Conservation (phyloP, 192 early-diverging fungal genomes). For the Linnemannia exigua region DNA sequence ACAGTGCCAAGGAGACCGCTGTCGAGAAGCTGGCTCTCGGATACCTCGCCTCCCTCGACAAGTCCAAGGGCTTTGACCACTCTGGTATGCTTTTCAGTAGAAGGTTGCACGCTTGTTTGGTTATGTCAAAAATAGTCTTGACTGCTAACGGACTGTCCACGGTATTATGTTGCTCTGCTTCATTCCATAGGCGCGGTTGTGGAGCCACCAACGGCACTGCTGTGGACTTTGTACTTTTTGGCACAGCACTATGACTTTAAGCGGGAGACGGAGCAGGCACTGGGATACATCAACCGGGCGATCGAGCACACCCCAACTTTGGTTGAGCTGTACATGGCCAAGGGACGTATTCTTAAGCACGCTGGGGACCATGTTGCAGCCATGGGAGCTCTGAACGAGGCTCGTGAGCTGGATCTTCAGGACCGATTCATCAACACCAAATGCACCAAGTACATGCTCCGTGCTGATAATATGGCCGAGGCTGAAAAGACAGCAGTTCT, state of each 20-base stretch:
- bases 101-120: neutral
- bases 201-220: conserved; percentile 79
- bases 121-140: neutral
- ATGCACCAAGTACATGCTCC: conserved; percentile 92
- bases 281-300: conserved; percentile 84
- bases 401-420: conserved; percentile 88
- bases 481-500: conserved; percentile 86
- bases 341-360: conserved; percentile 94
- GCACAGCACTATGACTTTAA: conserved; percentile 89
- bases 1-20: conserved; percentile 71
- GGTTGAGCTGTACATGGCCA: conserved; percentile 91
- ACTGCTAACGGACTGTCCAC: neutral
- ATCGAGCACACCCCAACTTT: conserved; percentile 86
- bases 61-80: conserved; percentile 55
- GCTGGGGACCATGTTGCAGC: conserved; percentile 80
- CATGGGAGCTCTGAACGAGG: conserved; percentile 83
- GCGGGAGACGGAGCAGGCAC: conserved; percentile 74
- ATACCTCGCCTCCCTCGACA: conserved; percentile 65
- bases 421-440: conserved; percentile 96
- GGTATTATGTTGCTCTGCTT: no score
- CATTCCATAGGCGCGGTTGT: conserved; percentile 52
- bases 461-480: conserved; percentile 78
- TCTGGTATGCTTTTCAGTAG: conserved; percentile 14
- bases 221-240: conserved; percentile 92
- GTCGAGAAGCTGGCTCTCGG: conserved; percentile 75